Conservation (phyloP, 2,329 filamentous ascomycete genomes). For the Trichoderma afroharzianum region DNA sequence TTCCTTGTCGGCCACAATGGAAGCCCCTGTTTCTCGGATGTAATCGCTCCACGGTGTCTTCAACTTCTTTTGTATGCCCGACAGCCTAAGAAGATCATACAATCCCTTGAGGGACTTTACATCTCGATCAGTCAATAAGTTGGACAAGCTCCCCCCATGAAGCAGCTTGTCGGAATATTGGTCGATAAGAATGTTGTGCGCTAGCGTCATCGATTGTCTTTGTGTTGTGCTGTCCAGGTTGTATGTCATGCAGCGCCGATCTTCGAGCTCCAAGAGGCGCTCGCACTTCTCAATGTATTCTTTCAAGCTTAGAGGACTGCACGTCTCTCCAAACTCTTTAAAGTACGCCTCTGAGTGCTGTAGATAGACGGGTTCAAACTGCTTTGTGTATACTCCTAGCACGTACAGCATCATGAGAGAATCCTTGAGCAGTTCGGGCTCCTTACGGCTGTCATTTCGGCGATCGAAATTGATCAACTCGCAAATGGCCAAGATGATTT, state of each 20-base stretch:
- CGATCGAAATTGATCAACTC: conserved; percentile 73
- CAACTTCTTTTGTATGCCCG: conserved; percentile 66
- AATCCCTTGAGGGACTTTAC: conserved; percentile 68
- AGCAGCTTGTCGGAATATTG: conserved; percentile 64
- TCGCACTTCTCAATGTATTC: conserved; percentile 72
- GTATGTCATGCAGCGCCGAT: conserved; percentile 72
- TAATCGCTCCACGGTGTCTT: conserved; percentile 73
- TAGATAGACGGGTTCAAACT: conserved; percentile 77
- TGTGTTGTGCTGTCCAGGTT: conserved; percentile 81
- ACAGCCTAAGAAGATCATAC: conserved; percentile 72
- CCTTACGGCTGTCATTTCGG: conserved; percentile 51
- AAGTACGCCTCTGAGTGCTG: conserved; percentile 66
- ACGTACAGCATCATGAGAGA: conserved; percentile 80
- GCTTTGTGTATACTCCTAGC: conserved; percentile 73
- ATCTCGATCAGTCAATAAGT: conserved; percentile 68
- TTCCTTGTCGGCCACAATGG: conserved; percentile 76
- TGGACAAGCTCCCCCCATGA: conserved; percentile 62
- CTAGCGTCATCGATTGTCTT: conserved; percentile 66
- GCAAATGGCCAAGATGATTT: conserved; percentile 58
- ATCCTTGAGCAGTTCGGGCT: conserved; percentile 65
- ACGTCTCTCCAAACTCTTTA: conserved; percentile 62
- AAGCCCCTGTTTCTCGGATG: conserved; percentile 69
- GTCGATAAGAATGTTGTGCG: conserved; percentile 70
- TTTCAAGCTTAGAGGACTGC: conserved; percentile 62
- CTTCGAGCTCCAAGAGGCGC: conserved; percentile 67